phyloP scores from a whole-genome alignment of 352 stramenopile genomes.

The Phytophthora niederhauseri region DNA sequence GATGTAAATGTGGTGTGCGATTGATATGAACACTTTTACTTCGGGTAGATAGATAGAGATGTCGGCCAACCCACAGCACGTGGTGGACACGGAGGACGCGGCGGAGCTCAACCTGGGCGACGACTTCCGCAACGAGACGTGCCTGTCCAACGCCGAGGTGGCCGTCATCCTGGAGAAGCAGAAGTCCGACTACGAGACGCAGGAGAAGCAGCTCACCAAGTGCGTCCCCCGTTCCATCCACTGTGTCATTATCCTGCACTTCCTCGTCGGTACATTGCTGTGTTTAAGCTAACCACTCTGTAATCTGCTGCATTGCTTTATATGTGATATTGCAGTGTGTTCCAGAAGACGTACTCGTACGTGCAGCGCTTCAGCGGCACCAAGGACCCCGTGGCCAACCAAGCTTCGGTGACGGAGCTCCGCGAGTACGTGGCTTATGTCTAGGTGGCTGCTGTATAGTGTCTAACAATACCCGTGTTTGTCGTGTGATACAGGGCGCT shows the following conservation, averaged over 20 bases:
- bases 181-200: conserved; percentile 91
- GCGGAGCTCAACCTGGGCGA: conserved; percentile 89
- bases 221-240: conserved; percentile 27
- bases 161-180: conserved; percentile 92
- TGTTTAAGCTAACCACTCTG: background rate
- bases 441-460: background rate
- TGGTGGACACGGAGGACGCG: conserved; percentile 91
- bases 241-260: background rate
- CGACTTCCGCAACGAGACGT: conserved; percentile 91
- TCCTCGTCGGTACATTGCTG: background rate
- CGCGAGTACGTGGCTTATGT: conserved; percentile 64
- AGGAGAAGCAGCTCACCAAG: conserved; percentile 90
- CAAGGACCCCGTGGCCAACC: conserved; percentile 92
- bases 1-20: conserved; percentile 9
- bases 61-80: conserved; percentile 86
- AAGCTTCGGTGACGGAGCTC: conserved; percentile 89
- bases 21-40: conserved; percentile 4
- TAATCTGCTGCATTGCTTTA: background rate
- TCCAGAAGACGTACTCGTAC: conserved; percentile 93
- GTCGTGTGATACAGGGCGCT: conserved; percentile 56
- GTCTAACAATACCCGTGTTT: background rate
- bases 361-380: conserved; percentile 92
- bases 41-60: conserved; percentile 33
- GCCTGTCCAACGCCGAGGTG: conserved; percentile 90
- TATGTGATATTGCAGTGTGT: conserved; percentile 56